Percentiles rank a stretch among this genome's conserved stretches.
These are phyloP conservation scores for Annulohypoxylon nitens DNA, from an alignment of 495 filamentous ascomycete genomes.

Conservation along the genomic window DNA sequence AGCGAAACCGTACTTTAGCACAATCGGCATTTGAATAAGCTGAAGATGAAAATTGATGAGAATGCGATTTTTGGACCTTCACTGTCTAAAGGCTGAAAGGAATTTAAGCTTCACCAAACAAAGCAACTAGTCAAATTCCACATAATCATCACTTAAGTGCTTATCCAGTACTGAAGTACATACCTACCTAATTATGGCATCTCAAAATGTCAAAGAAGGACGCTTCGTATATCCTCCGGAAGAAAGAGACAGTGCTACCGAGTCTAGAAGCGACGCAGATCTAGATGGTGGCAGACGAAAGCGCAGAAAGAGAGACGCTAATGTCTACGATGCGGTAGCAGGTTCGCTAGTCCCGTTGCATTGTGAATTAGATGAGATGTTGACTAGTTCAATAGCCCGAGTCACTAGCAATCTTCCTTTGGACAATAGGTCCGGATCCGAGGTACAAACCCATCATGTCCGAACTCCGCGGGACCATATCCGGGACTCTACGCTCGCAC, in stretches of 20 bases:
- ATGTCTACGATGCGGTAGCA: constrained; percentile 84
- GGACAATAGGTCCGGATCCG: constrained; percentile 41
- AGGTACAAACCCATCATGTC: constrained; percentile 51
- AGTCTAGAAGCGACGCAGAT: constrained; percentile 24
- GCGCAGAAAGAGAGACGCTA: constrained; percentile 56
- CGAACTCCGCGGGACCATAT: constrained; percentile 64
- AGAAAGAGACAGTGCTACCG: constrained; percentile 16
- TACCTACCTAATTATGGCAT: constrained; percentile 32
- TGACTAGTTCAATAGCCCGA: constrained; percentile 31
- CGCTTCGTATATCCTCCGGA: constrained; percentile 15
- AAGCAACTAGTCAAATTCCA: background rate
- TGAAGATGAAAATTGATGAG: constrained; percentile 16
- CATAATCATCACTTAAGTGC: background rate
- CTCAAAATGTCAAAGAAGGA: constrained; percentile 27
- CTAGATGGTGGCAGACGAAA: constrained; percentile 29
- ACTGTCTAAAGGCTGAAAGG: background rate
- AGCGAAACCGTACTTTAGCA: background rate
- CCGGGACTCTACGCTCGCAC: constrained; percentile 66
- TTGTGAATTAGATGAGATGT: background rate
- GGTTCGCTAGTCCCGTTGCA: constrained; percentile 59
- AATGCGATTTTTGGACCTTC: constrained; percentile 5
- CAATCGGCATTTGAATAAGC: background rate
- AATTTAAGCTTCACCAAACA: background rate
- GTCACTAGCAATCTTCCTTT: constrained; percentile 29
- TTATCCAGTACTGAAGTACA: background rate